Evolutionary conservation across 257 asterid species (phyloP).

Genomic region (Nicotiana benthamiana): DNA sequence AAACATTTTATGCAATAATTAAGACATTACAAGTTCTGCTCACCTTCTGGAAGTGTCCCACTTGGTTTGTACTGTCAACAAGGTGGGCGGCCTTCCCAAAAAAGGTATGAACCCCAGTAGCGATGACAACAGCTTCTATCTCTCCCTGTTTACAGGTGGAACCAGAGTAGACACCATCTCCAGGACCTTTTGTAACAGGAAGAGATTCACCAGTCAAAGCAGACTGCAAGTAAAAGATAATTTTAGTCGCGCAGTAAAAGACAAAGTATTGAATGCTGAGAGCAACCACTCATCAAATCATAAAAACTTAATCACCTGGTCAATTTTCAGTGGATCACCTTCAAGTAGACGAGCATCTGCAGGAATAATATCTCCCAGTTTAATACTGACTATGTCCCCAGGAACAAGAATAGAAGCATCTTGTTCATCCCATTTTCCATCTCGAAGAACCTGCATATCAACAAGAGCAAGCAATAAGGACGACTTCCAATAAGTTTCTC

Average conservation of each 20-base stretch:
- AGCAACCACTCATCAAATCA: not conserved
- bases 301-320: slow-evolving; percentile 49
- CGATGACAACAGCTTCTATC: slow-evolving; percentile 83
- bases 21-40: slow-evolving; percentile 11
- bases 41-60: slow-evolving; percentile 95
- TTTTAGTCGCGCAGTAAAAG: slow-evolving; percentile 1
- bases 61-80: slow-evolving; percentile 89
- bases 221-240: slow-evolving; percentile 48
- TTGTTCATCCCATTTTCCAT: slow-evolving; percentile 92
- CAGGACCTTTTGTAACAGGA: slow-evolving; percentile 93
- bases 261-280: not conserved
- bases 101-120: slow-evolving; percentile 96
- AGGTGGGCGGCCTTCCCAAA: slow-evolving; percentile 98
- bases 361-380: slow-evolving; percentile 89
- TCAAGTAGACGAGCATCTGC: slow-evolving; percentile 95
- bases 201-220: slow-evolving; percentile 97
- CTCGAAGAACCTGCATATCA: slow-evolving; percentile 65
- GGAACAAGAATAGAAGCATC: slow-evolving; percentile 83
- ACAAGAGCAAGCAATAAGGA: slow-evolving; percentile 2
- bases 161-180: slow-evolving; percentile 95
- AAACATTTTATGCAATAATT: not conserved
- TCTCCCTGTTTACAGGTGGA: slow-evolving; percentile 98
- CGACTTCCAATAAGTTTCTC: not conserved
- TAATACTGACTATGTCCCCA: slow-evolving; percentile 78
- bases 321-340: slow-evolving; percentile 93